phyloP scores from a whole-genome alignment of 306 rosid species.

The Prunus campanulata region DNA sequence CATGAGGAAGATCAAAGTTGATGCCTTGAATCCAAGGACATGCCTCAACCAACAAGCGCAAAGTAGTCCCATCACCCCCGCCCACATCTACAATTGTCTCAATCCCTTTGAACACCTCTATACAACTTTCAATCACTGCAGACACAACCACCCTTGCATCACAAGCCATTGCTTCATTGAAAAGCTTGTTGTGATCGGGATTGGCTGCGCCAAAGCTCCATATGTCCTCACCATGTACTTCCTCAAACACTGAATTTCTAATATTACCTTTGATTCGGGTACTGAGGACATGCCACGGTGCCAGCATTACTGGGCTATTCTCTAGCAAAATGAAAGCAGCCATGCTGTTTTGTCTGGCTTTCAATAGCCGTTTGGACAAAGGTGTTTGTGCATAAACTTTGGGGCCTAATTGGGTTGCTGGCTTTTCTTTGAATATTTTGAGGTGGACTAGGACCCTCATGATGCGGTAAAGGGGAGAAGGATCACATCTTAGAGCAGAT shows the following conservation, averaged over 20 bases:
- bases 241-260: slow-evolving; percentile 31
- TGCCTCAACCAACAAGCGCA: slow-evolving; percentile 31
- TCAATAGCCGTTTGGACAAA: slow-evolving; percentile 18
- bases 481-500: slow-evolving; percentile 34
- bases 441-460: slow-evolving; percentile 53
- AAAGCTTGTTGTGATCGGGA: slow-evolving; percentile 31
- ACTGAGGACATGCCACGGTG: slow-evolving; percentile 35
- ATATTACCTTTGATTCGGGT: not conserved
- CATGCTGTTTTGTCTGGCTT: slow-evolving; percentile 22
- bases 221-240: slow-evolving; percentile 45
- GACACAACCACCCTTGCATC: slow-evolving; percentile 35
- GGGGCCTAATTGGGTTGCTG: not conserved
- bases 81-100: slow-evolving; percentile 65
- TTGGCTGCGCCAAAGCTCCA: slow-evolving; percentile 41
- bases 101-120: slow-evolving; percentile 44
- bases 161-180: slow-evolving; percentile 73
- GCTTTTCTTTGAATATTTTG: slow-evolving; percentile 36
- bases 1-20: slow-evolving; percentile 72
- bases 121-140: slow-evolving; percentile 29
- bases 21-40: slow-evolving; percentile 48
- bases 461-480: slow-evolving; percentile 26
- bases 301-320: slow-evolving; percentile 30
- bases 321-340: slow-evolving; percentile 21
- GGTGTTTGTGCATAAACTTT: slow-evolving; percentile 25
- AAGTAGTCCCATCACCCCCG: slow-evolving; percentile 66